Conservation (phyloP, 2,329 filamentous ascomycete species). For the Fusarium pseudograminearum region DNA sequence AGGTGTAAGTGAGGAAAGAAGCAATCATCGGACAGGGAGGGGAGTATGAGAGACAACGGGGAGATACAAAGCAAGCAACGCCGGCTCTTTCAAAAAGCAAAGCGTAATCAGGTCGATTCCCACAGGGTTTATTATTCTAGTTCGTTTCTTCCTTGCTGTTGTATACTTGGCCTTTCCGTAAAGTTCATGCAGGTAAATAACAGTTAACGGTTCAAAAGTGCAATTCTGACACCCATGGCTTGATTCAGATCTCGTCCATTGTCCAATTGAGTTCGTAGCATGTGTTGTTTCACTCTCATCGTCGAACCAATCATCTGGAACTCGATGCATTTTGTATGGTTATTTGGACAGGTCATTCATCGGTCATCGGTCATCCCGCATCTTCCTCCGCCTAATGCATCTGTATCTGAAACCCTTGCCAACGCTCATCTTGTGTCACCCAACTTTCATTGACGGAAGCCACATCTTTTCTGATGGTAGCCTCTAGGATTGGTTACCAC, state of each 20-base stretch:
- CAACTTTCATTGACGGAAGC: constrained; percentile 4
- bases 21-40: constrained; percentile 1
- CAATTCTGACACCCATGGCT: neutral
- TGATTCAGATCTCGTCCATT: constrained; percentile 3
- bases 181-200: neutral
- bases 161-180: neutral
- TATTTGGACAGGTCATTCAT: constrained; percentile 9
- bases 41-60: constrained; percentile 3
- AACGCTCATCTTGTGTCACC: constrained; percentile 10
- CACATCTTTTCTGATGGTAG: constrained; percentile 8
- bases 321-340: constrained; percentile 9
- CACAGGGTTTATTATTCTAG: neutral
- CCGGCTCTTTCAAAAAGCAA: neutral
- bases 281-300: neutral
- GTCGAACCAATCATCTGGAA: constrained; percentile 19
- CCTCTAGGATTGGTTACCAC: constrained; percentile 16
- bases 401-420: constrained; percentile 3
- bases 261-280: constrained; percentile 5
- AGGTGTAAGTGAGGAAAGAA: neutral
- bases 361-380: neutral
- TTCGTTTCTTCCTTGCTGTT: neutral
- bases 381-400: neutral
- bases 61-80: constrained; percentile 27
- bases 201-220: neutral
- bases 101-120: neutral